Evolutionary conservation across 2,329 filamentous ascomycete genomes (phyloP).

Genomic region (Diaporthe vexans): DNA sequence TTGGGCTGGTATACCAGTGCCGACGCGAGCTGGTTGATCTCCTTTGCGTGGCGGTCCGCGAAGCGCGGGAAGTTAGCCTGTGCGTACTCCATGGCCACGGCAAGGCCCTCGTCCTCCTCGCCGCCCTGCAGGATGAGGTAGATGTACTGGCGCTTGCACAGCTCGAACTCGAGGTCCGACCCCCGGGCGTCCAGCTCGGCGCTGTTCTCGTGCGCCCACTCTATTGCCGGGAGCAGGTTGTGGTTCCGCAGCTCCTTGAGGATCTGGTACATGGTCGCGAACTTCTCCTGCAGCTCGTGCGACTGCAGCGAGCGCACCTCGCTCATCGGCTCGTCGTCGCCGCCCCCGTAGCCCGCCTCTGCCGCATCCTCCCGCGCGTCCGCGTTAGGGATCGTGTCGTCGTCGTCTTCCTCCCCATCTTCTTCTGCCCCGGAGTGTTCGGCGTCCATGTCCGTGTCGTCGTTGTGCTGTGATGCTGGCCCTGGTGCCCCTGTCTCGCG

Average conservation of each 20-base stretch:
- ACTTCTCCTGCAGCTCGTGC: constrained; percentile 81
- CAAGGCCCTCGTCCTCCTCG: constrained; percentile 64
- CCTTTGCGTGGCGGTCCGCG: constrained; percentile 78
- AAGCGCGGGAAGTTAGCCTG: constrained; percentile 81
- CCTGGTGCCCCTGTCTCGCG: not conserved
- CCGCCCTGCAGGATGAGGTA: constrained; percentile 84
- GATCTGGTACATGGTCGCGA: constrained; percentile 92
- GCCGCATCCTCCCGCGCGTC: constrained; percentile 4
- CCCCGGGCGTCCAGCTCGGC: constrained; percentile 81
- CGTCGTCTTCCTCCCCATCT: constrained; percentile 28
- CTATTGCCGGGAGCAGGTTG: constrained; percentile 86
- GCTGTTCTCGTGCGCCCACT: constrained; percentile 84
- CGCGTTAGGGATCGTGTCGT: constrained; percentile 27
- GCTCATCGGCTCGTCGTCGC: constrained; percentile 43
- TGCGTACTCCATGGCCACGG: constrained; percentile 83
- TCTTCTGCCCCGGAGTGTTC: constrained; percentile 32
- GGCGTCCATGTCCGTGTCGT: constrained; percentile 40
- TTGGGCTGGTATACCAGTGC: constrained; percentile 86
- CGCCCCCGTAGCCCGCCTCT: constrained; percentile 15
- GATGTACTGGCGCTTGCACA: constrained; percentile 90
- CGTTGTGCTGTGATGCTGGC: constrained; percentile 13
- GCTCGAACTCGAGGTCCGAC: constrained; percentile 95
- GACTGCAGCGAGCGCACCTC: constrained; percentile 73
- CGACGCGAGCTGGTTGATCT: constrained; percentile 85
- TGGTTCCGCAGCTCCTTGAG: constrained; percentile 81